Conservation (phyloP, 805 yeast genomes). For the Candida endomychidarum region DNA sequence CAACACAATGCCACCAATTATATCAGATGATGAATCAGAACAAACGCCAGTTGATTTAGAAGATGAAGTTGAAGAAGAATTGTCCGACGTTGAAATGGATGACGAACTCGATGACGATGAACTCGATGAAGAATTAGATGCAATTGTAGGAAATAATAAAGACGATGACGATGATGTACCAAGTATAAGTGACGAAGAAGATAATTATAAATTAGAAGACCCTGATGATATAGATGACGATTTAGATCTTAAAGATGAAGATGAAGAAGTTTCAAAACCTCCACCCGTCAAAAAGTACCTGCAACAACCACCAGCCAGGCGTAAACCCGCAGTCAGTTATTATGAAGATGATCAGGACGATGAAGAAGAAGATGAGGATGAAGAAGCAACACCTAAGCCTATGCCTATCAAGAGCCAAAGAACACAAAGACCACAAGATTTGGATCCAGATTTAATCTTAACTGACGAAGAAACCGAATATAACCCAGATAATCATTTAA, state of each 20-base stretch:
- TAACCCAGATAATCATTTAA: slow-evolving; percentile 41
- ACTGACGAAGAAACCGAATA: slow-evolving; percentile 47
- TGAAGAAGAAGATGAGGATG: slow-evolving; percentile 2
- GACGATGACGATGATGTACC: slow-evolving; percentile 17
- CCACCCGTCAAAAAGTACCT: slow-evolving; percentile 5
- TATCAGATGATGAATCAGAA: slow-evolving; percentile 15
- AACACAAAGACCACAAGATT: slow-evolving; percentile 27
- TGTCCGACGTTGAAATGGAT: slow-evolving; percentile 8
- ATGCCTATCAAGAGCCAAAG: slow-evolving; percentile 1
- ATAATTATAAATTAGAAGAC: slow-evolving; percentile 31
- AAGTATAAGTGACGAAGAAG: slow-evolving; percentile 30
- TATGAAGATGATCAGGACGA: slow-evolving; percentile 36
- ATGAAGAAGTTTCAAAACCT: slow-evolving; percentile 14
- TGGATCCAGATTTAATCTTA: slow-evolving; percentile 35
- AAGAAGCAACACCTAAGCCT: slow-evolving; percentile 1
- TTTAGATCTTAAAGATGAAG: slow-evolving; percentile 31
- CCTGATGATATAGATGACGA: slow-evolving; percentile 40
- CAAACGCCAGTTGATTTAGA: slow-evolving; percentile 5
- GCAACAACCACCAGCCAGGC: slow-evolving; percentile 21
- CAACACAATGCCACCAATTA: slow-evolving; percentile 13
- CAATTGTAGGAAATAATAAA: slow-evolving; percentile 16
- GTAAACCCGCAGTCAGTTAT: slow-evolving; percentile 38
- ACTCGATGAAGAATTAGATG: slow-evolving; percentile 18
- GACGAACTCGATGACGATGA: slow-evolving; percentile 24
- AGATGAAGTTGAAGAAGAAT: slow-evolving; percentile 16